These are phyloP conservation scores for Leptographium radiaticola DNA, from an alignment of 2,329 filamentous ascomycete genomes.

Conservation along the genomic window DNA sequence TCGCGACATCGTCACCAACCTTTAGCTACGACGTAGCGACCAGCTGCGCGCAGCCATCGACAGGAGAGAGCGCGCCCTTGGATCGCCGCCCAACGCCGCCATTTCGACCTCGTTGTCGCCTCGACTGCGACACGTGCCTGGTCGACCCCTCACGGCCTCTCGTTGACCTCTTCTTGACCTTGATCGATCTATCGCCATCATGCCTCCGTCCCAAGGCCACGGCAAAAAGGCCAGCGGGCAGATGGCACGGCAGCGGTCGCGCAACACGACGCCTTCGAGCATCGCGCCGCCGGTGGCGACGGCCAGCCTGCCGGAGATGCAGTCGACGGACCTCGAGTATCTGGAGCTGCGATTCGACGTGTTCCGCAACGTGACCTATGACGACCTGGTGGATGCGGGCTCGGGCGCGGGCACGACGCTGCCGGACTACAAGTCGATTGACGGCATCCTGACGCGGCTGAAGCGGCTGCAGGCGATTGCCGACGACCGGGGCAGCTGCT, in stretches of 20 bases:
- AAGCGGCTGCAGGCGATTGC: conserved; percentile 53
- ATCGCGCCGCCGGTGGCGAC: conserved; percentile 29
- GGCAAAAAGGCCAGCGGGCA: conserved; percentile 51
- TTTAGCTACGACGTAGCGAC: no score
- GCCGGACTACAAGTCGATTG: conserved; percentile 50
- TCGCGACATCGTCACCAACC: no score
- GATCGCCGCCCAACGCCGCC: no score
- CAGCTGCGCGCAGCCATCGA: no score
- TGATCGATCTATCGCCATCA: conserved; percentile 17
- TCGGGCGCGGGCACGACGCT: conserved; percentile 38
- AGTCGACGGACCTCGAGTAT: conserved; percentile 48
- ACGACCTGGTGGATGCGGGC: conserved; percentile 55
- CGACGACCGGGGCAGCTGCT: conserved; percentile 52
- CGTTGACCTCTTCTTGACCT: not conserved
- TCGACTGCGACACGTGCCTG: not conserved
- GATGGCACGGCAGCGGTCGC: conserved; percentile 53
- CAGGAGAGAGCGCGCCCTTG: no score
- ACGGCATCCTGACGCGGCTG: conserved; percentile 50
- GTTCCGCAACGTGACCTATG: conserved; percentile 48
- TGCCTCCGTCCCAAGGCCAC: conserved; percentile 46
- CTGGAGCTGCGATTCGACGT: conserved; percentile 49
- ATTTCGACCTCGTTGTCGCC: no score
- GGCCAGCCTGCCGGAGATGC: conserved; percentile 40
- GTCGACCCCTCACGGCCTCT: not conserved
- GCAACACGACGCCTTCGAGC: conserved; percentile 57